A percentile compares a stretch with the other conserved stretches of the same genome.
Evolutionary conservation across 2,329 filamentous ascomycete genomes (phyloP).

Genomic region (Nigrospora sphaerica): DNA sequence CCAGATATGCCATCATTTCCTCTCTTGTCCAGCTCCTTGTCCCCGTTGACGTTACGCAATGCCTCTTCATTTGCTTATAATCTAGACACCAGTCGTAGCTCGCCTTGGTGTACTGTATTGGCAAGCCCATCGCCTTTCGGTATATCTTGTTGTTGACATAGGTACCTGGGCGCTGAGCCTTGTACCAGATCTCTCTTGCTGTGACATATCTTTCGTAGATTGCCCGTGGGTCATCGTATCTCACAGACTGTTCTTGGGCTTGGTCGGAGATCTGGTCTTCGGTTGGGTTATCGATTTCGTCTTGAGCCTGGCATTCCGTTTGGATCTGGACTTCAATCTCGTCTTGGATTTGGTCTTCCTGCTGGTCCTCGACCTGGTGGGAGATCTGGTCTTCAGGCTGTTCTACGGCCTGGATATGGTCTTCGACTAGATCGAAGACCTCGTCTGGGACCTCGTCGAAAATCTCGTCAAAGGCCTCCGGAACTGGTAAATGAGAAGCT

Average conservation of each 20-base stretch:
- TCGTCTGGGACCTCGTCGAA: no score
- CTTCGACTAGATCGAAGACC: no score
- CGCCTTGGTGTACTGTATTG: slow-evolving; percentile 7
- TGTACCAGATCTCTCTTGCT: slow-evolving; percentile 11
- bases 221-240: slow-evolving; percentile 6
- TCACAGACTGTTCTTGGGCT: neutral
- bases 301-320: no score
- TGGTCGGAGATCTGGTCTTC: neutral
- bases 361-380: no score
- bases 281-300: no score
- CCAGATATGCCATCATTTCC: slow-evolving; percentile 16
- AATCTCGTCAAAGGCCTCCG: neutral
- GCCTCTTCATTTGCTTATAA: slow-evolving; percentile 8
- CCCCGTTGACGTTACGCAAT: slow-evolving; percentile 5
- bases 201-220: slow-evolving; percentile 12
- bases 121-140: slow-evolving; percentile 11
- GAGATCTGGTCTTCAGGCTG: no score
- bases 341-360: no score
- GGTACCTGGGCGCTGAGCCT: slow-evolving; percentile 6
- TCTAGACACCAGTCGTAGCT: slow-evolving; percentile 13
- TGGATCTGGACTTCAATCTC: no score
- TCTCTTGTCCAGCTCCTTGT: slow-evolving; percentile 12
- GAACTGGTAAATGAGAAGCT: neutral
- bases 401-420: no score
- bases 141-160: slow-evolving; percentile 13